Percentiles rank a stretch among this genome's conserved stretches.
Evolutionary conservation across 2,329 filamentous ascomycete species (phyloP).

Genomic region (Xylariomycetidae sp.): DNA sequence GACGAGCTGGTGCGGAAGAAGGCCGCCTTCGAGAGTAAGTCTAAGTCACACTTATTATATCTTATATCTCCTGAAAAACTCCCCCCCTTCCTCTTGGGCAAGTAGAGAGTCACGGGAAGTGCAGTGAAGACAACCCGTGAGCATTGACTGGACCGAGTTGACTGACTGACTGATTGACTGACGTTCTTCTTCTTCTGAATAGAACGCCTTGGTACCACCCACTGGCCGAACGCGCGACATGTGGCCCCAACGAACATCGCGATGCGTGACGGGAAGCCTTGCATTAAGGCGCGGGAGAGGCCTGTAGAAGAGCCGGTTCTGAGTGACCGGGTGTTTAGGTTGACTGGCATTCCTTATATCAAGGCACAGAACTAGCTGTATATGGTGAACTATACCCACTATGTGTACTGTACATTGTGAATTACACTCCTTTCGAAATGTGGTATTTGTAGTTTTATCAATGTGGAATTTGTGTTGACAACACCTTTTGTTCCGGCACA

Average conservation of each 20-base stretch:
- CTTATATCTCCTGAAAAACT: too few relatives aligned
- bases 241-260: not conserved
- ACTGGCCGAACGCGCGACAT: not conserved
- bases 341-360: not conserved
- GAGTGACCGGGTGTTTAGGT: not conserved
- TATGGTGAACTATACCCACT: not conserved
- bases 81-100: too few relatives aligned
- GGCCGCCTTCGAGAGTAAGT: constrained; percentile 18
- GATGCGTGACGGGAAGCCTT: not conserved
- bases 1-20: constrained; percentile 24
- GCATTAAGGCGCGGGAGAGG: not conserved
- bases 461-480: not conserved
- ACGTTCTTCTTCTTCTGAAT: too few relatives aligned
- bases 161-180: too few relatives aligned
- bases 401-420: not conserved
- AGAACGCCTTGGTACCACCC: not conserved
- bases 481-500: not conserved
- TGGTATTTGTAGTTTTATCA: not conserved
- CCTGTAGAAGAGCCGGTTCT: not conserved
- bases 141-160: too few relatives aligned
- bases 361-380: not conserved
- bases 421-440: not conserved
- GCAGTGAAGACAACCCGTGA: too few relatives aligned
- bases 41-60: not conserved
- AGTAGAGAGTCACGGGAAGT: too few relatives aligned